Percentiles rank a stretch among this genome's conserved stretches.
Evolutionary conservation across 208 protist species (phyloP).

Genomic region (Acanthamoeba sp.): DNA sequence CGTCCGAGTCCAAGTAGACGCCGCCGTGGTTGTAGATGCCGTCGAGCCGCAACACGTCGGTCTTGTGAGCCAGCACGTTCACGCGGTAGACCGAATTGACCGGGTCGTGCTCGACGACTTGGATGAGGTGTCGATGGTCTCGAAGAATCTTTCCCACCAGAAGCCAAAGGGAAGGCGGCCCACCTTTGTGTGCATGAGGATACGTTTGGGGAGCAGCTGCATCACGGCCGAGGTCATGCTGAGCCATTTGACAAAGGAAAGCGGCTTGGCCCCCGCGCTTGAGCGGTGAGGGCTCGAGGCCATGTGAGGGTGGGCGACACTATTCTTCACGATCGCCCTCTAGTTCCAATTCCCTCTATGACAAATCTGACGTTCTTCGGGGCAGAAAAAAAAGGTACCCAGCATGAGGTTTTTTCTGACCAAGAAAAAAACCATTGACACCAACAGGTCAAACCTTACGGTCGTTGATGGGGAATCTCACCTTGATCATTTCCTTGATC

Average conservation of each 20-base stretch:
- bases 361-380: too few relatives aligned
- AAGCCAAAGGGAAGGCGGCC: neutral
- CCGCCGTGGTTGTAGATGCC: neutral
- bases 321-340: too few relatives aligned
- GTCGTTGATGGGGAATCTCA: too few relatives aligned
- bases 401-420: too few relatives aligned
- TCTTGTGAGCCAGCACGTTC: neutral
- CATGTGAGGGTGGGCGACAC: too few relatives aligned
- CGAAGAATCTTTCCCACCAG: neutral
- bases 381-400: too few relatives aligned
- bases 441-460: too few relatives aligned
- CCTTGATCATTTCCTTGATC: too few relatives aligned
- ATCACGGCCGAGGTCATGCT: neutral
- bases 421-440: too few relatives aligned
- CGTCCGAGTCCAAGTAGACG: neutral
- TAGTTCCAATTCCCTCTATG: too few relatives aligned
- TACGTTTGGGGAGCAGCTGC: neutral
- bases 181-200: neutral
- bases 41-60: neutral
- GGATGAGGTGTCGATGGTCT: neutral
- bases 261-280: too few relatives aligned
- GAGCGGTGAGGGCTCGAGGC: too few relatives aligned
- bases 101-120: neutral
- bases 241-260: neutral
- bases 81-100: neutral